phyloP scores from a whole-genome alignment of 2,329 filamentous ascomycete genomes.

The Truncatella angustata region DNA sequence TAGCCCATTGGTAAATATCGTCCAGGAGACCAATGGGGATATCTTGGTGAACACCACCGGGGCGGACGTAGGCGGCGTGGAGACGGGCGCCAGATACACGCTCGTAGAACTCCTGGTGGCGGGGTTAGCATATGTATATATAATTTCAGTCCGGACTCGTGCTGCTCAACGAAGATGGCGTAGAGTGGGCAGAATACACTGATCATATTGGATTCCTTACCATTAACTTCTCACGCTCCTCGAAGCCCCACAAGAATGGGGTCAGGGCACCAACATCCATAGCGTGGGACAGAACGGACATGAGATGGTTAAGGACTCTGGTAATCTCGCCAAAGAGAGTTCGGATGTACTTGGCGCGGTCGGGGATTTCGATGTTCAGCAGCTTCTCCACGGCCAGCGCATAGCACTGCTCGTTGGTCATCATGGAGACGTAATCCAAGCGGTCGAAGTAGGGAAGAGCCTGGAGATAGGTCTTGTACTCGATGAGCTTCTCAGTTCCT shows the following conservation, averaged over 20 bases:
- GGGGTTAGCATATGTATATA: no score
- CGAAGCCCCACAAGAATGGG: conserved; percentile 98
- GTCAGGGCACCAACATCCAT: conserved; percentile 99
- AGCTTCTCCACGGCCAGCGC: conserved; percentile 96
- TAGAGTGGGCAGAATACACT: not conserved
- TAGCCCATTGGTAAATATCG: conserved; percentile 99
- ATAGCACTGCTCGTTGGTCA: conserved; percentile 99
- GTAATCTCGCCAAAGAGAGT: conserved; percentile 96
- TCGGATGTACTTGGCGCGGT: conserved; percentile 94
- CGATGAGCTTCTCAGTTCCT: conserved; percentile 98
- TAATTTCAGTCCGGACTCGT: no score
- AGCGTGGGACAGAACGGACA: conserved; percentile 95
- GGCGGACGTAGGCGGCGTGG: conserved; percentile 94
- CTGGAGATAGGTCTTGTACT: conserved; percentile 99
- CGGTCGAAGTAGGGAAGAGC: conserved; percentile 98
- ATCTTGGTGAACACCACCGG: conserved; percentile 95
- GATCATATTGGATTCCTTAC: conserved; percentile 52
- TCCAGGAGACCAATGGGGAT: conserved; percentile 90
- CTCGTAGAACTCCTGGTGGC: conserved; percentile 91
- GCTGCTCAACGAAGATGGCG: no score
- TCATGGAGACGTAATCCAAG: conserved; percentile 99
- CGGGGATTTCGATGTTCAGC: conserved; percentile 92
- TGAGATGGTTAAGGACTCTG: conserved; percentile 91
- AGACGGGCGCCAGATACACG: conserved; percentile 97
- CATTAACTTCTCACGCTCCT: conserved; percentile 99